Percentiles rank a stretch among this genome's conserved stretches.
Conservation (phyloP, 768 basidiomycete genomes). For the Kwoniella europaea region DNA sequence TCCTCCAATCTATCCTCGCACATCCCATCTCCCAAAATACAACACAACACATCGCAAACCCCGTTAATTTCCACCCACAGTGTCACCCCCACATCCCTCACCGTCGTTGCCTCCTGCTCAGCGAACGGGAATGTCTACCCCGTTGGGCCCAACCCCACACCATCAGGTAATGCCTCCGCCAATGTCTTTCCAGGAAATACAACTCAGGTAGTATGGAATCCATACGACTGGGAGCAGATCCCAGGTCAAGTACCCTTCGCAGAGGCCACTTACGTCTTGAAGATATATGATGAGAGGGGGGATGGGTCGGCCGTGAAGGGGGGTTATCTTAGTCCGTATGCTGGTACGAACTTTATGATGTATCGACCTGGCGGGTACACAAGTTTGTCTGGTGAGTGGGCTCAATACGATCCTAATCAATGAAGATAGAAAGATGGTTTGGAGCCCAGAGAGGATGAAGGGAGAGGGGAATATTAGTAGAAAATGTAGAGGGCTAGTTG, state of each 20-base stretch:
- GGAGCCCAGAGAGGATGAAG: background rate
- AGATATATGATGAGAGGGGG: slow-evolving; percentile 82
- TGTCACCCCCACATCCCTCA: slow-evolving; percentile 73
- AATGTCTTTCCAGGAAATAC: slow-evolving; percentile 70
- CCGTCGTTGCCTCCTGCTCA: slow-evolving; percentile 78
- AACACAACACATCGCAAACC: background rate
- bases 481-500: slow-evolving; percentile 8
- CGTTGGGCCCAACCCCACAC: slow-evolving; percentile 76
- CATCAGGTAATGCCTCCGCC: slow-evolving; percentile 32
- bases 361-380: slow-evolving; percentile 79
- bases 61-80: slow-evolving; percentile 18
- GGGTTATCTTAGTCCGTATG: slow-evolving; percentile 73
- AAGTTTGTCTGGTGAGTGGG: slow-evolving; percentile 63
- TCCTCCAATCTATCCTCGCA: background rate
- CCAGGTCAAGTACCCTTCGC: slow-evolving; percentile 71
- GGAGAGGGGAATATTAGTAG: background rate
- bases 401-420: too few species aligned
- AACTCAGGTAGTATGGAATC: slow-evolving; percentile 74
- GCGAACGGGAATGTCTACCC: slow-evolving; percentile 85
- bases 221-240: slow-evolving; percentile 72
- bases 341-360: slow-evolving; percentile 76
- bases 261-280: slow-evolving; percentile 75
- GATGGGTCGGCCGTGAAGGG: slow-evolving; percentile 65
- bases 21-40: too few species aligned
- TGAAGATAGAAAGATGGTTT: background rate